Evolutionary conservation across 2,329 filamentous ascomycete species (phyloP), one percentile per base, ranked within the genome.

Genomic region (Pseudogymnoascus sp.): DNA sequence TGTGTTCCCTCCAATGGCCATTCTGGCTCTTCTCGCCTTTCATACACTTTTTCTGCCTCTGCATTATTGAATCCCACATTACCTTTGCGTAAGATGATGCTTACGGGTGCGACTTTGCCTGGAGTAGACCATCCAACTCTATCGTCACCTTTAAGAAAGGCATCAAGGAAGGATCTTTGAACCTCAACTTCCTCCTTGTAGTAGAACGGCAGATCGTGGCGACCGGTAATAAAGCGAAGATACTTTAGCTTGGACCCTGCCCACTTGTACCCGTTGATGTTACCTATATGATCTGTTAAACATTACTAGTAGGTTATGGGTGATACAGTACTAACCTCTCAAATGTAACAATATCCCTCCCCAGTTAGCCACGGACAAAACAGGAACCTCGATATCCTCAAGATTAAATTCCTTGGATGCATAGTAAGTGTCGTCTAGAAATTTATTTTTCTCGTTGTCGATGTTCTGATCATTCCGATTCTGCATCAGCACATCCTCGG

Each of bases 191-290:
- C 85, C 59, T 89, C 84, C 1, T 81, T 73, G 70, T 89, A 89
- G 74, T 89, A 91, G 71, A 90, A 90, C 0, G 88, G 88, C 1
- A 90, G 77, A 68, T 90, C 88, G 66, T 91, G 88, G 0, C 88
- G 80, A 1, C 88, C 88, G 0, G 83, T 86, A 69, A 90, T 87
- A 71, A 89, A 84, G 5, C 87, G 82, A 0, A 90, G 78, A 67
- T 87, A 91, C 72, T 90, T 90, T 65, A 85, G 77, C 64, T 84
- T 78, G 0, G 87, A 89, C 0, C 86, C 85, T 0, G 87, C 87
- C 59, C 85, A 79, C 1, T 76, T 75, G 63, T 82, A 90, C 0
- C 87, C 88, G 68, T 88, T 80, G 6, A 90, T 79, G 67, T 90
- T 90, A 1, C 44, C 44, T 50, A 7, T 25, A 46, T 8, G 12